These are phyloP conservation scores for Piloderma croceum DNA, from an alignment of 768 basidiomycete species.

Conservation along the genomic window DNA sequence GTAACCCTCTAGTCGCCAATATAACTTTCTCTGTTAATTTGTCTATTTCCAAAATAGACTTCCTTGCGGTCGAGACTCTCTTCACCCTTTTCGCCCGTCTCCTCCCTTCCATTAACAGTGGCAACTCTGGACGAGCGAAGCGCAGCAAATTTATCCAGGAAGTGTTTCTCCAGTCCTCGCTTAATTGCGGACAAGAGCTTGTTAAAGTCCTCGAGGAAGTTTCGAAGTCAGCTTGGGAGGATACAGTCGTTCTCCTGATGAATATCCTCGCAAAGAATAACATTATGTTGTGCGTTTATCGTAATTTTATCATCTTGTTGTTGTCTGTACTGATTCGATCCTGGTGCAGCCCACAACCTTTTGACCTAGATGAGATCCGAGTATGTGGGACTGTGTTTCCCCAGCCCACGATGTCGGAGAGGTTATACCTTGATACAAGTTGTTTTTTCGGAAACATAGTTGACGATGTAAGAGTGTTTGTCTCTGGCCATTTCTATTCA, in stretches of 20 bases:
- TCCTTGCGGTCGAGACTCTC: conserved; percentile 51
- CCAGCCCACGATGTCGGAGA: conserved; percentile 34
- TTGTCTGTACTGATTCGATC: conserved; percentile 4
- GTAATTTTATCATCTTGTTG: not conserved
- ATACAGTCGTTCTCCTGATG: conserved; percentile 42
- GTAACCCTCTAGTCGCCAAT: conserved; percentile 22
- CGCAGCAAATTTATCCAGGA: conserved; percentile 45
- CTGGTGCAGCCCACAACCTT: conserved; percentile 52
- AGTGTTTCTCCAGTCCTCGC: conserved; percentile 39
- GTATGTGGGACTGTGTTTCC: conserved; percentile 30
- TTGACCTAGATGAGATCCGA: conserved; percentile 36
- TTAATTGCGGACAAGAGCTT: conserved; percentile 34
- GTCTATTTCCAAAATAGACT: conserved; percentile 34
- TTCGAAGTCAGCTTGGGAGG: conserved; percentile 46
- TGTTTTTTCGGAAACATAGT: conserved; percentile 48
- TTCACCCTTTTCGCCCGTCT: conserved; percentile 53
- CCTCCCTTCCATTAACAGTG: conserved; percentile 40
- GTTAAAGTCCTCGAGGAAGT: conserved; percentile 37
- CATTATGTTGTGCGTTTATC: conserved; percentile 44
- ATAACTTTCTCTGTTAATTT: not conserved
- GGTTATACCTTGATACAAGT: conserved; percentile 47
- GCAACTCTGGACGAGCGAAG: conserved; percentile 27
- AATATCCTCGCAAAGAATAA: conserved; percentile 42
- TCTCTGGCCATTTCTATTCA: too few relatives aligned
- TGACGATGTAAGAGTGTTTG: conserved; percentile 13